Conservation (phyloP, 257 asterid species). For the Solanum appendiculatum region DNA sequence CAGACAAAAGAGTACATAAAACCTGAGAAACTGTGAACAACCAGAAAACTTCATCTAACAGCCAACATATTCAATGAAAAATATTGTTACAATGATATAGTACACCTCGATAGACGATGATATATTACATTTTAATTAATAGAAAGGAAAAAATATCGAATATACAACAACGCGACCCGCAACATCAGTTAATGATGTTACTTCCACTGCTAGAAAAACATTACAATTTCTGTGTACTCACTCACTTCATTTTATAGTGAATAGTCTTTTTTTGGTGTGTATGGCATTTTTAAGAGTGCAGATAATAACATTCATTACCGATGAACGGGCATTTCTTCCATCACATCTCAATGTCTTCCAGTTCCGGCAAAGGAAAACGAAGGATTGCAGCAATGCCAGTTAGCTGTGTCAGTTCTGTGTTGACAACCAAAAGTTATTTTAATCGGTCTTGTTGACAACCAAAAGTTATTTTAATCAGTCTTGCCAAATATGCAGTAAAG, state of each 20-base stretch:
- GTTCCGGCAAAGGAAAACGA: conserved; percentile 89
- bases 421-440: background rate
- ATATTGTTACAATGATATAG: background rate
- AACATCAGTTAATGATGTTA: background rate
- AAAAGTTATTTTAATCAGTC: background rate
- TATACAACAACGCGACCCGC: background rate
- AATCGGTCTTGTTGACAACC: background rate
- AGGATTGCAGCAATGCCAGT: conserved; percentile 92
- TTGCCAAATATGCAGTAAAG: background rate
- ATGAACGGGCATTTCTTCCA: background rate
- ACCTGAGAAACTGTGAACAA: background rate
- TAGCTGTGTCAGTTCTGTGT: conserved; percentile 70
- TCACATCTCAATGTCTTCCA: conserved; percentile 94
- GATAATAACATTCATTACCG: background rate
- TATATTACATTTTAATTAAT: background rate
- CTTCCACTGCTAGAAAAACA: background rate
- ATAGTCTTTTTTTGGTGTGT: background rate
- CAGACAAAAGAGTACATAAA: background rate
- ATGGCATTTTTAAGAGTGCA: background rate
- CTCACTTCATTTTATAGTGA: background rate
- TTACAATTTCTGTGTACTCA: background rate
- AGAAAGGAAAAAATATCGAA: background rate
- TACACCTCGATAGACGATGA: background rate
- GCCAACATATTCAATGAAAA: background rate
- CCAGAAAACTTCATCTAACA: background rate